Conservation (phyloP, 257 asterid species). For the Solanum chilense region DNA sequence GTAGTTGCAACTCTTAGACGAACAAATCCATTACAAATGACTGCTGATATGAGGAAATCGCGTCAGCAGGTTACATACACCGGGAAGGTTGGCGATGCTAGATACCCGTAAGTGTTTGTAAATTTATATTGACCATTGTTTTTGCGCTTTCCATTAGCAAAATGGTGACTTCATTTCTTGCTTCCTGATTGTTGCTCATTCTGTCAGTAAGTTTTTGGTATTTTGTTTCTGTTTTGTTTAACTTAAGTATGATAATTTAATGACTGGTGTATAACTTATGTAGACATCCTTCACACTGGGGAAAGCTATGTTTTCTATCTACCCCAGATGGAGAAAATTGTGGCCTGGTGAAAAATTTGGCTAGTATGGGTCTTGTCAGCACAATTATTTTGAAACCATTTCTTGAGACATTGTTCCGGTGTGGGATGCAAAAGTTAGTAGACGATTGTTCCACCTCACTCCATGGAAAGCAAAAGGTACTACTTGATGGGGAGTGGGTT, state of each 20-base stretch:
- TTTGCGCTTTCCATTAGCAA: not conserved
- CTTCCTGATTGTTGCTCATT: not conserved
- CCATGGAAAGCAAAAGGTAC: conserved; percentile 43
- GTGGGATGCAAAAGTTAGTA: conserved; percentile 65
- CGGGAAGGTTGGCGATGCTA: conserved; percentile 91
- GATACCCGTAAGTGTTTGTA: conserved; percentile 74
- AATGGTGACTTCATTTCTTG: not conserved
- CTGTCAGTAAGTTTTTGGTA: not conserved
- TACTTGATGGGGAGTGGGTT: conserved; percentile 87
- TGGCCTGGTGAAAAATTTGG: conserved; percentile 88
- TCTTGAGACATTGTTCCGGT: conserved; percentile 32
- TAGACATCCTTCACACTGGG: conserved; percentile 99
- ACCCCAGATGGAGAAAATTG: conserved; percentile 98
- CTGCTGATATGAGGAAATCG: conserved; percentile 83
- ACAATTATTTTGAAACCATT: conserved; percentile 33
- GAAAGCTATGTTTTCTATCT: conserved; percentile 81
- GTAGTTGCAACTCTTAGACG: conserved; percentile 85
- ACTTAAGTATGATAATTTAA: not conserved
- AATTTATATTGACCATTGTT: not conserved
- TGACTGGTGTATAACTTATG: conserved; percentile 12
- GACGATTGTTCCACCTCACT: conserved; percentile 37
- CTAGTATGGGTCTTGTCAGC: conserved; percentile 83
- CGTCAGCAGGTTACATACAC: conserved; percentile 81
- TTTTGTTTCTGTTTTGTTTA: not conserved
- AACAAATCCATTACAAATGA: conserved; percentile 81